phyloP scores from a whole-genome alignment of 2,329 filamentous ascomycete species.

The Lachnellula cervina region DNA sequence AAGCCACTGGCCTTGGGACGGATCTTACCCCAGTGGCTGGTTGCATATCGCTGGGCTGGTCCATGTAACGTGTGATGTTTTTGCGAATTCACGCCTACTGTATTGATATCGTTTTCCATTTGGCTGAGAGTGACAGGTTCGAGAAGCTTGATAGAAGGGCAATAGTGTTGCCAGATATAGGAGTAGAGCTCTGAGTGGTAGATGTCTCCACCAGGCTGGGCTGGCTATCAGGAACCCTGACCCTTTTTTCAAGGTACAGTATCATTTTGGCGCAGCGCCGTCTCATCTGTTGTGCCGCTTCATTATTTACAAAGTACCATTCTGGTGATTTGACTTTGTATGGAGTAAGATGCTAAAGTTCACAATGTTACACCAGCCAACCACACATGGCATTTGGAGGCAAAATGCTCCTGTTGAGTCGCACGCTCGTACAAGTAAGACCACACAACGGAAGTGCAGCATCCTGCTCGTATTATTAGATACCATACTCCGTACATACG shows the following conservation, averaged over 20 bases:
- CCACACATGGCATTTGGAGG: too few species aligned
- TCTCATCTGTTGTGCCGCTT: too few species aligned
- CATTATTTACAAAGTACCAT: too few species aligned
- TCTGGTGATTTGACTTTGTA: too few species aligned
- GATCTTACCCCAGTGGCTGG: conserved; percentile 14
- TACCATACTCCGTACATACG: neutral
- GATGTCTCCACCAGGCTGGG: too few species aligned
- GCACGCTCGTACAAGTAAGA: neutral
- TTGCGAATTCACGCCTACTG: neutral
- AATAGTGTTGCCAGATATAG: neutral
- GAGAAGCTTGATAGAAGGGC: neutral
- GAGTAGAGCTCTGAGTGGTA: neutral
- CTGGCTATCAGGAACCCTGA: too few species aligned
- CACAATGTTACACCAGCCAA: too few species aligned
- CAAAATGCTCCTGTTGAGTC: too few species aligned
- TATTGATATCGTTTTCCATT: too few species aligned
- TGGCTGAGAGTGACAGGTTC: neutral
- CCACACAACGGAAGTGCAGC: neutral
- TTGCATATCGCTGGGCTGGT: conserved; percentile 17
- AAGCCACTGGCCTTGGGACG: neutral
- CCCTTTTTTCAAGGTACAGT: too few species aligned
- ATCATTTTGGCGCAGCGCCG: too few species aligned
- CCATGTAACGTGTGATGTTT: conserved; percentile 24
- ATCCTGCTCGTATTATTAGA: neutral
- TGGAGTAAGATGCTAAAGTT: too few species aligned